phyloP scores from a whole-genome alignment of 495 filamentous ascomycete genomes.

The Poronia punctata region DNA sequence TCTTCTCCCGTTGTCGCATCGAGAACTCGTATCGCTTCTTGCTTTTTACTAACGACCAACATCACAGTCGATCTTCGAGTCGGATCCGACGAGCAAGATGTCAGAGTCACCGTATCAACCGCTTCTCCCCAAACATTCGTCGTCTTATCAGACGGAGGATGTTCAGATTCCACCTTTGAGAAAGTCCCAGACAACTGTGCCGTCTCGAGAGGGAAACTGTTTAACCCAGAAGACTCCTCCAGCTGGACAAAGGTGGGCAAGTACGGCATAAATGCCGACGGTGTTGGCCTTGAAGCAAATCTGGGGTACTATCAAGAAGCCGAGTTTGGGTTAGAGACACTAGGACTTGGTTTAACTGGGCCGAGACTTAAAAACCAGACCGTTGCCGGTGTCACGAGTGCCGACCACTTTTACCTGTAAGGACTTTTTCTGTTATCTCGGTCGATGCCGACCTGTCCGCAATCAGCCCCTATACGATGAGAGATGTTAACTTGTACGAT shows the following conservation, averaged over 20 bases:
- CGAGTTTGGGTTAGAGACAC: conserved; percentile 44
- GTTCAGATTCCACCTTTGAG: conserved; percentile 22
- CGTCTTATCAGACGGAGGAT: conserved; percentile 32
- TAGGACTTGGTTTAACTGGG: conserved; percentile 41
- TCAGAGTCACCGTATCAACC: conserved; percentile 31
- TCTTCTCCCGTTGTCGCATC: too few species aligned
- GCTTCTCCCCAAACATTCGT: conserved; percentile 30
- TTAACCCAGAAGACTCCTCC: conserved; percentile 40
- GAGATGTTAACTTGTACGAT: too few species aligned
- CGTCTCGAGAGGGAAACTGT: conserved; percentile 38
- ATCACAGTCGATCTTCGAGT: conserved; percentile 20
- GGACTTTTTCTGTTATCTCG: background rate
- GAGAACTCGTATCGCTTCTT: too few species aligned
- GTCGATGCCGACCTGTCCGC: too few species aligned
- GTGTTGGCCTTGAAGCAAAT: conserved; percentile 34
- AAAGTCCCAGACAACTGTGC: conserved; percentile 34
- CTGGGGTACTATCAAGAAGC: conserved; percentile 37
- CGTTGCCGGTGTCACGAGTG: conserved; percentile 37
- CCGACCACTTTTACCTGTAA: conserved; percentile 46
- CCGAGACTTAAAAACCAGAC: conserved; percentile 40
- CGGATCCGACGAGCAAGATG: conserved; percentile 30
- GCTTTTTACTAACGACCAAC: background rate
- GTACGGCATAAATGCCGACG: conserved; percentile 30
- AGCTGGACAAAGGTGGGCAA: conserved; percentile 38
- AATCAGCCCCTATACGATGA: too few species aligned